Evolutionary conservation across 2,329 filamentous ascomycete genomes (phyloP), one percentile per base, ranked within the genome.

Genomic region (Cryphonectria nitschkei): DNA sequence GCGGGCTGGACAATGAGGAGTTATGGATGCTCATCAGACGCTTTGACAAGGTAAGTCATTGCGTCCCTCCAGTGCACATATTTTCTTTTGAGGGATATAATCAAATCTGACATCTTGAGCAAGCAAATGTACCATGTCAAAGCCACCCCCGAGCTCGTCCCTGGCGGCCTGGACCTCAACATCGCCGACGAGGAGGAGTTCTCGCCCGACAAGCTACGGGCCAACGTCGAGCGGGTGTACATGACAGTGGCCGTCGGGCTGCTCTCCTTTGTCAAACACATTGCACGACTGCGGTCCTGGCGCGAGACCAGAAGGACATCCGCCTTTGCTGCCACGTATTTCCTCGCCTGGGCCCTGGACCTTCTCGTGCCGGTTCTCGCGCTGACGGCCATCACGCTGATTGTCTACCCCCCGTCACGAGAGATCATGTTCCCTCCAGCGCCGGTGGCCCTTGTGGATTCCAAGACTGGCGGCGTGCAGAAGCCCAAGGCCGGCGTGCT

Each of bases 181-280:
- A 91, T 93, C 69, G 90, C 93, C 5, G 91, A 94, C 54, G 90
- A 95, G 68, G 93, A 96, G 74, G 92, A 95, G 70, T 96, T 96
- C 78, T 93, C 92, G 0, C 93, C 93, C 0, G 93, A 96, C 76
- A 96, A 96, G 81, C 83, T 97, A 61, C 87, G 93, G 14, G 88
- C 90, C 2, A 94, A 92, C 68, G 78, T 96, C 4, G 94, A 97
- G 80, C 86, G 94, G 19, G 82, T 96, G 14, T 97, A 97, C 78
- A 94, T 94, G 86, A 93, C 91, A 0, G 88, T 97, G 0, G 83
- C 92, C 9, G 87, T 95, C 65, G 86, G 89, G 19, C 62, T 94
- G 16, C 85, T 94, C 60, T 85, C 84, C 0, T 86, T 88, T 22
- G 87, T 87, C 72, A 95, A 96, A 76, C 93, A 97, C 72, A 85